Base-by-base conservation (phyloP, 2,329 filamentous ascomycete genomes). In the Ophiostoma fasciatum region DNA sequence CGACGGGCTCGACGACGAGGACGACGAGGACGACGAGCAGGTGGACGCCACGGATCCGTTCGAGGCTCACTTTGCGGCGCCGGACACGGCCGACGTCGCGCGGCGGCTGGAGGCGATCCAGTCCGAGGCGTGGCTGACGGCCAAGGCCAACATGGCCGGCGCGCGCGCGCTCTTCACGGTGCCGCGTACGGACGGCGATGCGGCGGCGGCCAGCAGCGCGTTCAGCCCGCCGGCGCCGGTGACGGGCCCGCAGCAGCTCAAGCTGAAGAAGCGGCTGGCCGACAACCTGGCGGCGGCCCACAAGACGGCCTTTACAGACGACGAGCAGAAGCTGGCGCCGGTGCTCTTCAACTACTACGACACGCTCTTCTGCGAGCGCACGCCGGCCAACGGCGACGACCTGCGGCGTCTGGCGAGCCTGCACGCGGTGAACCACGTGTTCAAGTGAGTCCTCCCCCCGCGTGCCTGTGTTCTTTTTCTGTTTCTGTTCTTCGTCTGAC, bases 361-460 rank as follows among this genome's bases (percentile, higher is more conserved):
- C 50, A 48, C 93, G 1, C 58, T 94, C 1, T 82, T 81, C 49
- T 82, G 78, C 38, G 74, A 75, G 35, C 70, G 88, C 29, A 82
- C 71, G 1, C 57, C 76, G 2, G 60, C 66, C 13, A 90, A 88
- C 50, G 71, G 82, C 1, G 62, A 69, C 17, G 68, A 64, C 5
- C 54, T 96, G 33, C 74, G 84, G 34, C 73, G 77, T 28, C 60
- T 94, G 35, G 66, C 75, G 13, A 84, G 81, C 47, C 63, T 94
- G 2, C 90, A 98, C 56, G 78, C 79, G 3, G 63, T 96, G 11
- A 96, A 96, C 53, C 90, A 96, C 52, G 66, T 96, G 28, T 77
- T 93, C 57, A 94, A 94, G 72, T 76, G 53, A 53, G 68, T 51
- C 7, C 22, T 10, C 22, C 22, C 4, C 13, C n/a, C n/a, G n/a